These are phyloP conservation scores for Rhypophila decipiens DNA, from an alignment of 495 filamentous ascomycete genomes.

Conservation along the genomic window DNA sequence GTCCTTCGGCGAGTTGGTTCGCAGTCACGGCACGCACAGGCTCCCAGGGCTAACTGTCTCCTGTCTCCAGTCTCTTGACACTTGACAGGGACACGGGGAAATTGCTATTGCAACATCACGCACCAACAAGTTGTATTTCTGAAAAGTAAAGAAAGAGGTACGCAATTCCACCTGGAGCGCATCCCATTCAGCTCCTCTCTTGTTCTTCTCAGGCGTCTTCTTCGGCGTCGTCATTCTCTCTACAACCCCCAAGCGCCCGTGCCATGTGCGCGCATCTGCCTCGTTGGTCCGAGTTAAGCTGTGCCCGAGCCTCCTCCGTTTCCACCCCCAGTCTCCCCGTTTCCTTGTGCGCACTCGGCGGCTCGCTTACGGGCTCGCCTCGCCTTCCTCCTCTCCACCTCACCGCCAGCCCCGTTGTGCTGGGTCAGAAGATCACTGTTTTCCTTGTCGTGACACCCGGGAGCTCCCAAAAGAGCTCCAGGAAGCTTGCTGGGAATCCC, in stretches of 20 bases:
- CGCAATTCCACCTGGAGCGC: too few species aligned
- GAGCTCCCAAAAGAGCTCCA: constrained; percentile 3
- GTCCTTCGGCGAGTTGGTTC: constrained; percentile 2
- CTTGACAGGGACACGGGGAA: constrained; percentile 16
- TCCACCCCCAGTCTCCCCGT: background rate
- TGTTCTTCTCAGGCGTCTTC: too few species aligned
- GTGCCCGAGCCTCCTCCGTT: background rate
- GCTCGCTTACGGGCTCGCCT: constrained; percentile 7
- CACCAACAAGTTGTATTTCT: too few species aligned
- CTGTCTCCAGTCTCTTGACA: too few species aligned
- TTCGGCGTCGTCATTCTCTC: too few species aligned
- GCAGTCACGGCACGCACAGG: too few species aligned
- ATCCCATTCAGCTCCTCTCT: too few species aligned
- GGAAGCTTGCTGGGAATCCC: constrained; percentile 6
- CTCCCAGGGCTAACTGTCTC: too few species aligned
- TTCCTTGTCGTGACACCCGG: constrained; percentile 2
- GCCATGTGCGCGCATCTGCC: background rate
- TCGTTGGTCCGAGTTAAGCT: background rate
- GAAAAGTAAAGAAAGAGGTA: too few species aligned
- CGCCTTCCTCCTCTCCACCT: constrained; percentile 5
- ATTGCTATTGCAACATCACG: constrained; percentile 27
- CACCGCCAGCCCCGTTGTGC: constrained; percentile 1
- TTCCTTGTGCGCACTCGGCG: background rate
- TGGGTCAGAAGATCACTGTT: constrained; percentile 11
- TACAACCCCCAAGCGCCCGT: too few species aligned